Conservation (phyloP, 345 rosid genomes). For the Stellera chamaejasme region DNA sequence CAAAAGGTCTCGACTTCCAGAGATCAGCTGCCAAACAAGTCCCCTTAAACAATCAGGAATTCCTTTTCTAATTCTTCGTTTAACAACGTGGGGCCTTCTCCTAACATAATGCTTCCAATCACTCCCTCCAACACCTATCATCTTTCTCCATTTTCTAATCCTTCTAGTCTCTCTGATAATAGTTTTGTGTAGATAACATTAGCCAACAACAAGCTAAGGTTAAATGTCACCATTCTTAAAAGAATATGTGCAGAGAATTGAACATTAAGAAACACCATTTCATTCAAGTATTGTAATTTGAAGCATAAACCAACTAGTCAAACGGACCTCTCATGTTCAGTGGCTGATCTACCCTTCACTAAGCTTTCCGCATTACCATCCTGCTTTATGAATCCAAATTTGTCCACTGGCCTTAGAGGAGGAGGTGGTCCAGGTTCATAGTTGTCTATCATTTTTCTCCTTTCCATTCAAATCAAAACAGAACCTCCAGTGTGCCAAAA, state of each 20-base stretch:
- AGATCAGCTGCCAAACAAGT: slow-evolving; percentile 94
- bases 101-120: slow-evolving; percentile 91
- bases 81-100: slow-evolving; percentile 83
- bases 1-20: slow-evolving; percentile 92
- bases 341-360: slow-evolving; percentile 39
- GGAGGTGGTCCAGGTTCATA: slow-evolving; percentile 61
- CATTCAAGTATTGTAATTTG: neutral
- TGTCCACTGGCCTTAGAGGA: slow-evolving; percentile 51
- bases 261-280: too few relatives aligned
- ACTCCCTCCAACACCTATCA: slow-evolving; percentile 95
- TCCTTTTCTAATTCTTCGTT: slow-evolving; percentile 83
- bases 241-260: too few relatives aligned
- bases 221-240: too few relatives aligned
- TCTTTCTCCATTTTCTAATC: slow-evolving; percentile 92
- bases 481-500: slow-evolving; percentile 11
- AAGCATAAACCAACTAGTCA: neutral
- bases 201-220: neutral
- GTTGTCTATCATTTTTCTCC: slow-evolving; percentile 39
- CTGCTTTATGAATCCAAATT: slow-evolving; percentile 72
- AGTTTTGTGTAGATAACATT: neutral
- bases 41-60: slow-evolving; percentile 98
- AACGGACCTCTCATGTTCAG: slow-evolving; percentile 46
- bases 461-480: slow-evolving; percentile 54
- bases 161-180: slow-evolving; percentile 74
- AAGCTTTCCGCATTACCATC: slow-evolving; percentile 44